Base-by-base conservation (phyloP, 108 stramenopile genomes). In the Cyclotella baltica region DNA sequence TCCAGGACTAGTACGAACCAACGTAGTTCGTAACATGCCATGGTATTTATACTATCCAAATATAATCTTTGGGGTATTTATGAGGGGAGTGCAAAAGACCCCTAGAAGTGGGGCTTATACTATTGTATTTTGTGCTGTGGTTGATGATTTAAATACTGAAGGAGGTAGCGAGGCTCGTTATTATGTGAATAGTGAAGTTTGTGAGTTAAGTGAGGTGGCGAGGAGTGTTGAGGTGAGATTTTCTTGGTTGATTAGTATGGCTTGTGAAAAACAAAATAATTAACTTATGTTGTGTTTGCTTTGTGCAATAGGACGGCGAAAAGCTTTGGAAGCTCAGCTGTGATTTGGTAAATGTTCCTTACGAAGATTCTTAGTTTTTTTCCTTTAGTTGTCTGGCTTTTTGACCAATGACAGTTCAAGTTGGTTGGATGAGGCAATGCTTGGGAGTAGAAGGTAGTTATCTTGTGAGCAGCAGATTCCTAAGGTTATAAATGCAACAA, bases 1-100 rank as follows among this genome's bases (percentile, higher is more conserved):
- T 85, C 96, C 96, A 30, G 96, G 96, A 13, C 58, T 95, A 48
- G 96, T 97, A 1, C 88, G 93, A 33, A 97, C 96, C 48, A 92
- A 97, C 70, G 91, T 97, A 4, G 84, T 85, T 2, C 80, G 92
- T 33, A 84, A 94, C 70, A 96, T 97, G 96, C 89, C 88, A 8
- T 90, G 88, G 90, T 88, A 86, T 62, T 72, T 93, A 53, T 88
- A 82, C 46, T 78, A 85, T 58, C 83, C 87, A 10, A 90, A 94
- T 69, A 57, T 66, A 0, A 27, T 91, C 5, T 89, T 88, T 80
- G 86, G 76, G 11, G 59, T 77, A 10, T 48, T 90, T 37, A 58
- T 93, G 51, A 70, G 63, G 1, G 35, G 74, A n/a, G 50, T 94
- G 31, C 91, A 91, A 66, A 97, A 97, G 67, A 85, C 88, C 65